Conservation (phyloP, 2,329 filamentous ascomycete species). For the Dactylellina cionopaga region DNA sequence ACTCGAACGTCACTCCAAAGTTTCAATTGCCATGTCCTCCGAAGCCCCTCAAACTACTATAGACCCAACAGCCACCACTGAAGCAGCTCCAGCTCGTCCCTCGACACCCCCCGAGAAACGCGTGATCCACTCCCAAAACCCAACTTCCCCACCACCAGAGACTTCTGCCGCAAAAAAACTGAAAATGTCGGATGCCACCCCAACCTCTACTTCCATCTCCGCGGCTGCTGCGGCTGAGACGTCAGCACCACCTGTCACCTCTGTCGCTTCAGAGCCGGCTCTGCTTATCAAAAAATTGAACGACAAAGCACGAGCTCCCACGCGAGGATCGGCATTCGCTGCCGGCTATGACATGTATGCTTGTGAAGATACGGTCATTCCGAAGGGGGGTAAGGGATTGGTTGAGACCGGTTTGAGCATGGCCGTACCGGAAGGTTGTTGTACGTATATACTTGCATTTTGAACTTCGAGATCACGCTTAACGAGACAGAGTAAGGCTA, state of each 20-base stretch:
- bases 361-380: conserved; percentile 76
- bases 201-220: conserved; percentile 51
- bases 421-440: conserved; percentile 88
- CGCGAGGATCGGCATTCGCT: conserved; percentile 85
- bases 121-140: conserved; percentile 59
- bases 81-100: conserved; percentile 54
- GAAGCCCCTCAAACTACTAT: conserved; percentile 17
- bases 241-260: conserved; percentile 37
- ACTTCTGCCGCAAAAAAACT: conserved; percentile 53
- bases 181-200: conserved; percentile 43
- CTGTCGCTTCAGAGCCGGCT: conserved; percentile 65
- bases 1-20: background rate
- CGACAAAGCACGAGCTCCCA: conserved; percentile 80
- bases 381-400: conserved; percentile 81
- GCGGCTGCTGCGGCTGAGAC: conserved; percentile 57
- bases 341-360: conserved; percentile 95
- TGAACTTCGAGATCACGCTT: background rate
- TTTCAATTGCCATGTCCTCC: conserved; percentile 47
- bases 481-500: background rate
- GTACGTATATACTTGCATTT: conserved; percentile 66
- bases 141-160: conserved; percentile 55
- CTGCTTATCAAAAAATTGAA: conserved; percentile 90
- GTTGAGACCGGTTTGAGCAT: conserved; percentile 93
- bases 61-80: conserved; percentile 52
- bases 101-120: conserved; percentile 58